A percentile compares a stretch with the other conserved stretches of the same genome.
phyloP scores from a whole-genome alignment of 2,329 filamentous ascomycete species.

The Hypoxylon sp. region DNA sequence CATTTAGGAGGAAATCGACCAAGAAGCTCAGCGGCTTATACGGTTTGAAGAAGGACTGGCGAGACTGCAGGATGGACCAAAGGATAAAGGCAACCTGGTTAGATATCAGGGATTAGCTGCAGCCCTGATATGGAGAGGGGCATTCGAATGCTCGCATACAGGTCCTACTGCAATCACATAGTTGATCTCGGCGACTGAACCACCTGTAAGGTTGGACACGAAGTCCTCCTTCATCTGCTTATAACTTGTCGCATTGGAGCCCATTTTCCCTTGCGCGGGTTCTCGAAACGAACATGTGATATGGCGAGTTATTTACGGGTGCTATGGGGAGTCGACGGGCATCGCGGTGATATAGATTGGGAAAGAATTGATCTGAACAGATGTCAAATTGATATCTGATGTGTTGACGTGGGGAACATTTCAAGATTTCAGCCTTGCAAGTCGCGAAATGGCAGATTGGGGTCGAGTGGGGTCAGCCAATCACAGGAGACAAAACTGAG shows the following conservation, averaged over 20 bases:
- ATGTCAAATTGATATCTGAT: conserved; percentile 43
- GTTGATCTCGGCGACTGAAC: conserved; percentile 87
- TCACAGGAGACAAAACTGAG: conserved; percentile 7
- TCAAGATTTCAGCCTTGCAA: conserved; percentile 18
- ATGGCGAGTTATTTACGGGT: conserved; percentile 9
- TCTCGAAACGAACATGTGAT: conserved; percentile 4
- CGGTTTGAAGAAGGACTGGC: conserved; percentile 85
- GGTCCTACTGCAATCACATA: conserved; percentile 86
- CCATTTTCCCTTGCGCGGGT: conserved; percentile 42
- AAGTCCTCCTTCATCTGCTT: conserved; percentile 96
- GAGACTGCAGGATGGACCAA: conserved; percentile 90
- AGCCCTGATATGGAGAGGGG: conserved; percentile 8
- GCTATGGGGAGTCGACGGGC: conserved; percentile 15
- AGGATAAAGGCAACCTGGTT: conserved; percentile 82
- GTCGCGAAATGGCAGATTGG: conserved; percentile 15
- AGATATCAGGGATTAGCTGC: conserved; percentile 36
- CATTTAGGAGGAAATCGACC: conserved; percentile 90
- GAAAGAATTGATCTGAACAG: conserved; percentile 30
- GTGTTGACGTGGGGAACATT: conserved; percentile 25
- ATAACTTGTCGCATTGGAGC: conserved; percentile 71
- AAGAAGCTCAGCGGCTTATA: conserved; percentile 77
- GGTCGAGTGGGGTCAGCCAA: conserved; percentile 16
- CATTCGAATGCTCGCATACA: conserved; percentile 67
- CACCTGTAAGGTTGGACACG: conserved; percentile 90
- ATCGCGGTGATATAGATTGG: conserved; percentile 27